Conservation (phyloP, 2,329 filamentous ascomycete genomes). For the Calonectria pseudoturangicola region DNA sequence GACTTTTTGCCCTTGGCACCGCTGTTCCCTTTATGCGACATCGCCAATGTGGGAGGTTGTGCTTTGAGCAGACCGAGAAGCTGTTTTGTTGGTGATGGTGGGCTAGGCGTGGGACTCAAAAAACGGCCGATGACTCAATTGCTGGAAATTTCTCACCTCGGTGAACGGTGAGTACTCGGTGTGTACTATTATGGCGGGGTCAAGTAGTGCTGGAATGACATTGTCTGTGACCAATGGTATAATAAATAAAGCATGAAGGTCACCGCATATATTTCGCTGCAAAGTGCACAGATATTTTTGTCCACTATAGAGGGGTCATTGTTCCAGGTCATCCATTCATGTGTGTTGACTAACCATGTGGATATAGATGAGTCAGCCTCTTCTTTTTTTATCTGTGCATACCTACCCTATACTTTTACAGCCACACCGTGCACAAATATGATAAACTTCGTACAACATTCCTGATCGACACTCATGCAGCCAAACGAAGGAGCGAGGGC, state of each 20-base stretch:
- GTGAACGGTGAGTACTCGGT: conserved; percentile 51
- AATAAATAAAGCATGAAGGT: neutral
- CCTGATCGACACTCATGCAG: conserved; percentile 31
- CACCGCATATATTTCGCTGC: neutral
- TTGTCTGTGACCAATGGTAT: neutral
- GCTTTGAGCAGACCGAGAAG: conserved; percentile 38
- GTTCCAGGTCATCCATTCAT: neutral
- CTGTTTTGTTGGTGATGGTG: conserved; percentile 44
- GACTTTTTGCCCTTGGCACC: conserved; percentile 71
- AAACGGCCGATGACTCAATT: conserved; percentile 59
- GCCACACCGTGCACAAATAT: conserved; percentile 11
- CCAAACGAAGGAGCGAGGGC: neutral
- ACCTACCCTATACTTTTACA: conserved; percentile 36
- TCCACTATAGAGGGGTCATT: neutral
- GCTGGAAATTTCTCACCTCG: conserved; percentile 54
- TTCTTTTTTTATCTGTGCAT: neutral
- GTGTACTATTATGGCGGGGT: neutral
- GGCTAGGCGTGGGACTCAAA: conserved; percentile 47
- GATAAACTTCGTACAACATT: conserved; percentile 50
- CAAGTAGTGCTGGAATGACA: neutral
- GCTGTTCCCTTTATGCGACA: conserved; percentile 69
- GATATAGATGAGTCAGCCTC: no score
- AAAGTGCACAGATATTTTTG: neutral
- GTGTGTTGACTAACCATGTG: neutral
- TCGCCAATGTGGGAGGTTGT: conserved; percentile 51